Evolutionary conservation across 1,139 yeast genomes (phyloP).

Genomic region (Sugiyamaella castrensis): DNA sequence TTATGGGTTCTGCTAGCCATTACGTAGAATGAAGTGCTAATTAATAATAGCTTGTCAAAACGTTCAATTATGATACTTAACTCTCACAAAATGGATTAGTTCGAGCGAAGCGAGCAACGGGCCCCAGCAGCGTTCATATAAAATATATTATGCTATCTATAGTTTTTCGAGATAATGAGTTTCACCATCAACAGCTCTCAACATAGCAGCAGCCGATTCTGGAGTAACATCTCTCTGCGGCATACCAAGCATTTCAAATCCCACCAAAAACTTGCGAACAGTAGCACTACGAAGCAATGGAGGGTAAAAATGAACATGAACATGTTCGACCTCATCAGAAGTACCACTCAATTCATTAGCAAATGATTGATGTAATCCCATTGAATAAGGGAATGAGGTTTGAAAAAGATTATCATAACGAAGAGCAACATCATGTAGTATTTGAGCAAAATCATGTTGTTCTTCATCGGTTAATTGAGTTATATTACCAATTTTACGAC

Average conservation of each 20-base stretch:
- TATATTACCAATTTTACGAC: conserved; percentile 52
- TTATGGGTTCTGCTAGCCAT: too few relatives aligned
- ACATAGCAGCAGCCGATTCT: conserved; percentile 59
- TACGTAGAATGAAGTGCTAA: too few relatives aligned
- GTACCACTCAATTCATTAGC: conserved; percentile 22
- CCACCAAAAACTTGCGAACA: conserved; percentile 72
- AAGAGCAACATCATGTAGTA: conserved; percentile 54
- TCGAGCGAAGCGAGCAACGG: too few relatives aligned
- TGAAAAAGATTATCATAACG: conserved; percentile 70
- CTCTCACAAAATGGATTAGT: too few relatives aligned
- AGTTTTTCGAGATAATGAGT: conserved; percentile 18
- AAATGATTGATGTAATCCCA: conserved; percentile 67
- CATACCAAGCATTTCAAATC: conserved; percentile 76
- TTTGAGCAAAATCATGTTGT: conserved; percentile 54
- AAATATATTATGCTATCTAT: too few relatives aligned
- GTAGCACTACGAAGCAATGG: conserved; percentile 73
- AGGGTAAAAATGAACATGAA: conserved; percentile 77
- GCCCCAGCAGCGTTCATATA: too few relatives aligned
- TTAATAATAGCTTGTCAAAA: too few relatives aligned
- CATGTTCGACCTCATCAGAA: conserved; percentile 50
- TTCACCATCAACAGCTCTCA: conserved; percentile 25
- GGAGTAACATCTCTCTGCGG: conserved; percentile 76
- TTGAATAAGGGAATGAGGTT: conserved; percentile 73
- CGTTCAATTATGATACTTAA: too few relatives aligned
- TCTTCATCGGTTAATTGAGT: conserved; percentile 51